Percentiles rank a stretch among this genome's conserved stretches.
These are phyloP conservation scores for Rhododendron mucronatum DNA, from an alignment of 148 eudicot genomes.

Conservation along the genomic window DNA sequence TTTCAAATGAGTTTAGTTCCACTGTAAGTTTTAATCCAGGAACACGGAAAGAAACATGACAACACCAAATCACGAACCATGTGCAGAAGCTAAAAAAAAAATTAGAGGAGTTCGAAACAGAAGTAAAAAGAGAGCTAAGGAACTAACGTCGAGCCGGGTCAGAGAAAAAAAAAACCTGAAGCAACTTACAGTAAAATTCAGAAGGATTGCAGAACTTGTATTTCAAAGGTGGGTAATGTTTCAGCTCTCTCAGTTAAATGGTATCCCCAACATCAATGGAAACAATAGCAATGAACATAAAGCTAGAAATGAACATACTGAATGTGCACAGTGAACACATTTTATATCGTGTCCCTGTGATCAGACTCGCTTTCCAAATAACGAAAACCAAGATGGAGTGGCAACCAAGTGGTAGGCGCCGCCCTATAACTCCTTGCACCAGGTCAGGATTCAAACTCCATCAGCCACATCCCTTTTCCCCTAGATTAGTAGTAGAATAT, in stretches of 20 bases:
- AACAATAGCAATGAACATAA: not conserved
- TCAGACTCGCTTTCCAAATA: not conserved
- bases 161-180: not conserved
- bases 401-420: too few relatives aligned
- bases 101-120: too few relatives aligned
- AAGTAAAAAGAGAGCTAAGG: not conserved
- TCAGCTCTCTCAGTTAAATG: not conserved
- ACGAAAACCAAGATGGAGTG: not conserved
- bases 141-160: not conserved
- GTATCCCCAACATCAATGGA: not conserved
- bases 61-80: not conserved
- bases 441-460: too few relatives aligned
- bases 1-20: not conserved
- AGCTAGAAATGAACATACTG: not conserved
- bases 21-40: not conserved
- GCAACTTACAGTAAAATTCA: not conserved
- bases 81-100: not conserved
- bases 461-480: not conserved
- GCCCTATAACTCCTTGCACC: too few relatives aligned
- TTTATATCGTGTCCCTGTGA: not conserved
- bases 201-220: not conserved
- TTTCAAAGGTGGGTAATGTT: not conserved
- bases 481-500: not conserved
- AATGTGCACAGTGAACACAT: not conserved
- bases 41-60: not conserved